Conservation (phyloP, 495 filamentous ascomycete genomes). For the Talaromyces nanjingensis region DNA sequence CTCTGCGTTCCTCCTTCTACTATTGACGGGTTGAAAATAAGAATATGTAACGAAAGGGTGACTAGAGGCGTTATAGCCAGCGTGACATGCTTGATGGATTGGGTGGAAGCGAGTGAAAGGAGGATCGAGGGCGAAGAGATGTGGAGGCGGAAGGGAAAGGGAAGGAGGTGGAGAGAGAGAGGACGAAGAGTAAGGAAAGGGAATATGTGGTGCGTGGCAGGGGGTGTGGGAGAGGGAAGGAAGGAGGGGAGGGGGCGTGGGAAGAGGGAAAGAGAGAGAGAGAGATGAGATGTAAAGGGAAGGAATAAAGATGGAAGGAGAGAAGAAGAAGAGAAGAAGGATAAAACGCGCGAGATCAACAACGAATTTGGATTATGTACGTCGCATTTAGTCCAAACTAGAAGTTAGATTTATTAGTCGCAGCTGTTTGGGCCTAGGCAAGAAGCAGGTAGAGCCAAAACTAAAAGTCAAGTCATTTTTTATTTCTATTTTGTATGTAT, state of each 20-base stretch:
- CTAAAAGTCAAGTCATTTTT: background rate
- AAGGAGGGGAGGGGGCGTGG: slow-evolving; percentile 3
- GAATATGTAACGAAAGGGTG: slow-evolving; percentile 1
- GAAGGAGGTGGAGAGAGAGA: background rate
- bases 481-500: background rate
- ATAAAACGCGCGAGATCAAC: background rate
- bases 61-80: background rate
- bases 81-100: background rate
- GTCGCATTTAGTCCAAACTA: slow-evolving; percentile 75
- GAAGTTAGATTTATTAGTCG: slow-evolving; percentile 59
- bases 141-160: background rate
- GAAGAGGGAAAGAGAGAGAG: slow-evolving; percentile 10
- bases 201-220: background rate
- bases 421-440: background rate
- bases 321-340: background rate
- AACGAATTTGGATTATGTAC: slow-evolving; percentile 28
- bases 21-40: background rate
- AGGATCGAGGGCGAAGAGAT: background rate
- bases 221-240: background rate
- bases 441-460: background rate
- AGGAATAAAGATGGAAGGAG: background rate
- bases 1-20: background rate
- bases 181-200: slow-evolving; percentile 1
- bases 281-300: background rate
- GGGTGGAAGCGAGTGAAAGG: background rate